Conservation (phyloP, 202 grass and related monocot species). For the Sporobolus alterniflorus region DNA sequence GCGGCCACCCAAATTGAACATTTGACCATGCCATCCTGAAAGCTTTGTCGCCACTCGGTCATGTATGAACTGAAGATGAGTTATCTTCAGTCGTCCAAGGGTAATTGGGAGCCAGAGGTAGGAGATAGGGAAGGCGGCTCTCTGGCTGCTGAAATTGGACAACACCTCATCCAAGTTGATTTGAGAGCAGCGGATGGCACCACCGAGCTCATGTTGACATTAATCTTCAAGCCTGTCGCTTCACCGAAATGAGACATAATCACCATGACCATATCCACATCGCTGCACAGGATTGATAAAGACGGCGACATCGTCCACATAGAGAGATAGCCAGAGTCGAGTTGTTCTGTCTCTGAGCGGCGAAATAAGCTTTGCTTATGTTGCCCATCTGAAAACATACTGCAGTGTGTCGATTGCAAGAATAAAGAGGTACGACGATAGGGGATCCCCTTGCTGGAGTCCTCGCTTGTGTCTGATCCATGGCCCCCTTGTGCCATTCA, state of each 20-base stretch:
- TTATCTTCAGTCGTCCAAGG: background rate
- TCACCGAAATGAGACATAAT: background rate
- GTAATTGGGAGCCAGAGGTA: background rate
- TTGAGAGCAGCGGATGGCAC: too few species aligned
- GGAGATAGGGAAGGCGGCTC: background rate
- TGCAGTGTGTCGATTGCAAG: background rate
- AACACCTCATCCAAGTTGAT: background rate
- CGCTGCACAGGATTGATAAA: background rate
- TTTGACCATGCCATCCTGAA: background rate
- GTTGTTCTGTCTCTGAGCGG: too few species aligned
- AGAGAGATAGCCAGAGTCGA: background rate
- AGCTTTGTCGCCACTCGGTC: background rate
- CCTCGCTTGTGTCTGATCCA: too few species aligned
- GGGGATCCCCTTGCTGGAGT: background rate
- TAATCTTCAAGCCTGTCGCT: background rate
- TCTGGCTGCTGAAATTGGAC: background rate
- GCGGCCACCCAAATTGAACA: too few species aligned
- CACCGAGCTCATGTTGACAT: too few species aligned
- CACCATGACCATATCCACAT: too few species aligned
- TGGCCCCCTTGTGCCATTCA: too few species aligned
- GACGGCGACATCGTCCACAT: background rate
- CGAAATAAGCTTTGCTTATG: too few species aligned
- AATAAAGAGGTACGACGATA: background rate
- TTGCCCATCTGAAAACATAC: background rate
- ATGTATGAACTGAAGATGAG: background rate